phyloP scores from a whole-genome alignment of 2,329 filamentous ascomycete species.

The Hypoxylon sp. region DNA sequence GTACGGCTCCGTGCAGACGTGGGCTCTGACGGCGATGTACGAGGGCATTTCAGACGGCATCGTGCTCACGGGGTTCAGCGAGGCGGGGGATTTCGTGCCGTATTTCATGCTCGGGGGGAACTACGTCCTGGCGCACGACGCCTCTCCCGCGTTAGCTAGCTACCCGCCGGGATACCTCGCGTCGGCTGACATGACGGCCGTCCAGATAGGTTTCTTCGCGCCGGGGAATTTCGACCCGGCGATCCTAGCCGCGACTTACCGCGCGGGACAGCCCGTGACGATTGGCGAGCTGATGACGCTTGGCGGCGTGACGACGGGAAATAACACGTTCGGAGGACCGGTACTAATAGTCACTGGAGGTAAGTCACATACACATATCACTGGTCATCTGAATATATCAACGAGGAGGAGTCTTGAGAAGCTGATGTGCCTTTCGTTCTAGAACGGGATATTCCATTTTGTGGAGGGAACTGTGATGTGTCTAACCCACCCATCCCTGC shows the following conservation, averaged over 20 bases:
- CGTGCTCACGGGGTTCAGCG: constrained; percentile 72
- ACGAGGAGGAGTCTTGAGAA: neutral
- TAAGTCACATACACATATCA: neutral
- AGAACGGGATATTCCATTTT: constrained; percentile 69
- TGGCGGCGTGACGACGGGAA: constrained; percentile 55
- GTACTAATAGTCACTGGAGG: constrained; percentile 71
- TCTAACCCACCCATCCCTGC: constrained; percentile 60
- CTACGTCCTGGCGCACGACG: constrained; percentile 60
- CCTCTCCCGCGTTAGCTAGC: constrained; percentile 49
- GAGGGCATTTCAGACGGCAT: constrained; percentile 67
- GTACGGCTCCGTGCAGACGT: constrained; percentile 72
- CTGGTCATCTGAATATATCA: neutral
- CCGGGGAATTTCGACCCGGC: constrained; percentile 69
- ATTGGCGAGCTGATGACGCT: constrained; percentile 72
- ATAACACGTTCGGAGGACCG: constrained; percentile 65
- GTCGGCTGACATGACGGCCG: constrained; percentile 60
- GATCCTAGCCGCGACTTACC: constrained; percentile 63
- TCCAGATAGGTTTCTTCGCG: constrained; percentile 68
- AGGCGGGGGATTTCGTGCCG: constrained; percentile 60
- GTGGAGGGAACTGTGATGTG: constrained; percentile 71
- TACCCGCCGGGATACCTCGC: constrained; percentile 69
- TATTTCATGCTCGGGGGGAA: constrained; percentile 63
- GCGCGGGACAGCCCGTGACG: constrained; percentile 69
- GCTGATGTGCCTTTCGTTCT: neutral
- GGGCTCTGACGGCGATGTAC: constrained; percentile 66